phyloP scores from a whole-genome alignment of 768 basidiomycete species.

The Myochromella boudieri region DNA sequence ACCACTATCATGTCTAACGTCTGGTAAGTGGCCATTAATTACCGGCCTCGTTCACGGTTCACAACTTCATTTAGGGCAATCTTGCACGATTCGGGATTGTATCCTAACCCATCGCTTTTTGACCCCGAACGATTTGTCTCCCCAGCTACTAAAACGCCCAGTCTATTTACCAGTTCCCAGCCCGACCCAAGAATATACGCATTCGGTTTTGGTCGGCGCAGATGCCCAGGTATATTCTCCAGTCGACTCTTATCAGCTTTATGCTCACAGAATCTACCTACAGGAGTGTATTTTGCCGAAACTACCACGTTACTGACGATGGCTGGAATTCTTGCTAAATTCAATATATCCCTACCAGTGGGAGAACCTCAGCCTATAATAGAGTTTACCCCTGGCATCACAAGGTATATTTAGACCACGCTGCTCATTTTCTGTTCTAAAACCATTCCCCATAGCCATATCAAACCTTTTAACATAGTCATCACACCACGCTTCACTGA shows the following conservation, averaged over 20 bases:
- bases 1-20: constrained; percentile 45
- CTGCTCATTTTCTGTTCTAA: not conserved
- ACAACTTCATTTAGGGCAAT: constrained; percentile 34
- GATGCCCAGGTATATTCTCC: constrained; percentile 28
- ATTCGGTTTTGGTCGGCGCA: constrained; percentile 33
- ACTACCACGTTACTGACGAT: constrained; percentile 30
- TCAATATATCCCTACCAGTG: constrained; percentile 24
- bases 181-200: constrained; percentile 31
- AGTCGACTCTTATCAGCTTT: not conserved
- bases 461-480: constrained; percentile 20
- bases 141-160: not conserved
- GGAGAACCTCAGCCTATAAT: constrained; percentile 14
- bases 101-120: constrained; percentile 40
- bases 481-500: constrained; percentile 11
- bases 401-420: constrained; percentile 18
- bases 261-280: not conserved
- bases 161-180: constrained; percentile 11
- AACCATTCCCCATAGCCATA: constrained; percentile 19
- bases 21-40: constrained; percentile 29
- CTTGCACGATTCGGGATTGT: constrained; percentile 39
- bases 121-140: constrained; percentile 35
- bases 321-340: constrained; percentile 29
- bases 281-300: constrained; percentile 31
- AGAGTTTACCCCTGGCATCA: constrained; percentile 29
- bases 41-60: not conserved